Conservation (phyloP, 108 stramenopile species). For the Conticribra weissflogii region DNA sequence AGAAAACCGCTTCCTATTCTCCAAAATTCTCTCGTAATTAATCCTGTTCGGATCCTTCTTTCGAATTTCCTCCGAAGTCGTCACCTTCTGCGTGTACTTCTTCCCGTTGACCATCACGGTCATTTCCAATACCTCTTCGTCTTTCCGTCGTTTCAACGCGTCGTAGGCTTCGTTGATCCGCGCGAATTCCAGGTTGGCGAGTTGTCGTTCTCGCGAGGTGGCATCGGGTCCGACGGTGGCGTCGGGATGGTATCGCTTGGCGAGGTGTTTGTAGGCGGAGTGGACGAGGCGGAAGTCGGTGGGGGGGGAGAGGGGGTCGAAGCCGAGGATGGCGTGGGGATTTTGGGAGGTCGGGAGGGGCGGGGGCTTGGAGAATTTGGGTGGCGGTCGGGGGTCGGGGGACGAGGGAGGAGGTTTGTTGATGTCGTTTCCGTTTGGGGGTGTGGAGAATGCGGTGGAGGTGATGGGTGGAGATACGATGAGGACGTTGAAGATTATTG, state of each 20-base stretch:
- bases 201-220: constrained; percentile 18
- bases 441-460: background rate
- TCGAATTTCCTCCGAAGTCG: constrained; percentile 23
- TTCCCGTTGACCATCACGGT: constrained; percentile 37
- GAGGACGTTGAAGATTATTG: no score
- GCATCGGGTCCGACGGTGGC: constrained; percentile 24
- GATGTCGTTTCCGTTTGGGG: background rate
- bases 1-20: constrained; percentile 9
- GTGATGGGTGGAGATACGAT: no score
- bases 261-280: constrained; percentile 18
- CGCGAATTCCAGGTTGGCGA: constrained; percentile 25
- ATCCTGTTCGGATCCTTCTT: constrained; percentile 23
- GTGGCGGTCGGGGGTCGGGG: background rate
- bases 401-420: no score
- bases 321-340: constrained; percentile 33
- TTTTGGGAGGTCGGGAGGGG: constrained; percentile 20
- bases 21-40: constrained; percentile 37
- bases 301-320: constrained; percentile 25
- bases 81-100: constrained; percentile 8
- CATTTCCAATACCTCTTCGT: constrained; percentile 37
- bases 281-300: constrained; percentile 25
- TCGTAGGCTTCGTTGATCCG: constrained; percentile 40
- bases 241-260: constrained; percentile 35
- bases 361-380: background rate
- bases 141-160: constrained; percentile 19